Percentiles rank a stretch among this genome's conserved stretches.
Evolutionary conservation across 108 stramenopile species (phyloP).

Genomic region (Fistulifera solaris): DNA sequence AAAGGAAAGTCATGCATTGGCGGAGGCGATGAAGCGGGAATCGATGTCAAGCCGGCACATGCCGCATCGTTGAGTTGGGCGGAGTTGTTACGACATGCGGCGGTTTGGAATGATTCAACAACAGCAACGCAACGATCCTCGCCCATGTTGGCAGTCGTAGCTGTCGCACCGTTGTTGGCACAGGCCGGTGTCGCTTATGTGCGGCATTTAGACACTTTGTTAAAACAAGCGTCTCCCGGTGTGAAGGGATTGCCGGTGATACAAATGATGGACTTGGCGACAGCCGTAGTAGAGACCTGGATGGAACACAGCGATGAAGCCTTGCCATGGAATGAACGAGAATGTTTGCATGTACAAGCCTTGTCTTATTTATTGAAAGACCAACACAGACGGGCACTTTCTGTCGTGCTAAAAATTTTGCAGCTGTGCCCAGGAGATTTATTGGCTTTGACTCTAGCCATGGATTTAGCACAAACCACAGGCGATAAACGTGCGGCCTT

Average conservation of each 20-base stretch:
- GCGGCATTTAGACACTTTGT: slow-evolving; percentile 42
- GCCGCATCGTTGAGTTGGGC: slow-evolving; percentile 59
- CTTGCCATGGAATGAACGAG: slow-evolving; percentile 35
- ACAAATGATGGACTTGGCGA: slow-evolving; percentile 34
- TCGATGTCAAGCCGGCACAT: slow-evolving; percentile 51
- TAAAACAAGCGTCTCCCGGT: slow-evolving; percentile 22
- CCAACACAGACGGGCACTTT: slow-evolving; percentile 52
- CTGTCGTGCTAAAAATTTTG: slow-evolving; percentile 40
- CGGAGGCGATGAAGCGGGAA: slow-evolving; percentile 65
- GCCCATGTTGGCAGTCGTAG: slow-evolving; percentile 68
- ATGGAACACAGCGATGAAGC: slow-evolving; percentile 10
- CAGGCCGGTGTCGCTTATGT: slow-evolving; percentile 60
- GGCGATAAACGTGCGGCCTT: slow-evolving; percentile 59
- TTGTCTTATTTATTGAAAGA: slow-evolving; percentile 46
- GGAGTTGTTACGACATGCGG: slow-evolving; percentile 45
- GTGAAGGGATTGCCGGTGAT: slow-evolving; percentile 18
- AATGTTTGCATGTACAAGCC: slow-evolving; percentile 52
- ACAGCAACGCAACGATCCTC: slow-evolving; percentile 20
- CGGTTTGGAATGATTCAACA: slow-evolving; percentile 36
- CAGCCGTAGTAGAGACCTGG: slow-evolving; percentile 18
- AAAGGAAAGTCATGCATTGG: slow-evolving; percentile 55
- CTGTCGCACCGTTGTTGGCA: slow-evolving; percentile 63
- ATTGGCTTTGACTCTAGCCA: slow-evolving; percentile 60
- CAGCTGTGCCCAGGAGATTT: slow-evolving; percentile 68
- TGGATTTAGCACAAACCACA: slow-evolving; percentile 63